Base-by-base conservation (phyloP, 768 basidiomycete genomes). In the Rhodotorula babjevae region DNA sequence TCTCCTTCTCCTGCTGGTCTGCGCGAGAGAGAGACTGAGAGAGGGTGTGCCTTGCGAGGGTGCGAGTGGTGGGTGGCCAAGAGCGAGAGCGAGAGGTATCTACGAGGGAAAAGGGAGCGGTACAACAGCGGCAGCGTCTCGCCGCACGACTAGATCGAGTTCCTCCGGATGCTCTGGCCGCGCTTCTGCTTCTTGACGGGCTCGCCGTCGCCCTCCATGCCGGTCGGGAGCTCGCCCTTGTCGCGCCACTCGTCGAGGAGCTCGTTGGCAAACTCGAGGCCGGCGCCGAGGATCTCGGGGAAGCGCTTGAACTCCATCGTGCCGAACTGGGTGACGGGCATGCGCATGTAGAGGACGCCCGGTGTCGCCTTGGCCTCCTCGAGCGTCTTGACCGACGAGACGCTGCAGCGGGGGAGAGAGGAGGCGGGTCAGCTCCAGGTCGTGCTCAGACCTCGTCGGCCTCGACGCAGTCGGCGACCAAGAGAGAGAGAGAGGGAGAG, bases 301-400 rank as follows among this genome's bases (percentile, higher is more conserved):
- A 91, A 80, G 40, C 74, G 72, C 36, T 73, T 76, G 73, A 79
- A 80, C 33, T 79, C 78, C 79, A 78, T 77, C 11, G 93, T 97
- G 10, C 93, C 92, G 76, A 90, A 98, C 88, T 91, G 87, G 74
- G 96, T 92, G 21, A 99, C 94, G 0, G 96, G 96, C 90, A 98
- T 91, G 71, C 87, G 86, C 81, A 96, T 88, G 79, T 99, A 98
- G 58, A 97, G 82, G 79, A 92, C 94, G 3, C 90, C 91, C 16
- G 89, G 89, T 6, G 89, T 86, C 12, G 87, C 86, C 81, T 98
- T 98, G n/a, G 93, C 94, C 74, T 95, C 93, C 80, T 96, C 93
- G 14, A 98, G 84, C 1, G 92, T 95, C 79, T 88, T 91, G 46
- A 97, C 93, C 74, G 92, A 93, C 76, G 96, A 95, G 3, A 97